These are phyloP conservation scores for Emydomyces testavorans DNA, from an alignment of 2,329 filamentous ascomycete species.

Conservation along the genomic window DNA sequence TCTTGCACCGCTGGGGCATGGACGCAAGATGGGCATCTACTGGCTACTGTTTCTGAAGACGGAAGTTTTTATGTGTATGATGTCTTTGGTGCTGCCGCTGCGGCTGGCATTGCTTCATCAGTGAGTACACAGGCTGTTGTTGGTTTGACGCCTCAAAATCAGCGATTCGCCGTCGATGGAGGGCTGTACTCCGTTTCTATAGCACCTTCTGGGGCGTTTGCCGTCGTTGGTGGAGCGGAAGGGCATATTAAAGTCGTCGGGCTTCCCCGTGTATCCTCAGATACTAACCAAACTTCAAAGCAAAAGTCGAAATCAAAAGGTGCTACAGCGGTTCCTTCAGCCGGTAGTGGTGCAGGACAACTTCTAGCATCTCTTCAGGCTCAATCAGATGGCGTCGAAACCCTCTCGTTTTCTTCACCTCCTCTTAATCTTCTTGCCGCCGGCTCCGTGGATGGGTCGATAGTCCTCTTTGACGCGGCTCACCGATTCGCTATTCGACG, in stretches of 20 bases:
- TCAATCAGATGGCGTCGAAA: constrained; percentile 69
- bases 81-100: constrained; percentile 67
- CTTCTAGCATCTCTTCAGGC: constrained; percentile 76
- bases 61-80: constrained; percentile 85
- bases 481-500: constrained; percentile 78
- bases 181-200: constrained; percentile 81
- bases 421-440: constrained; percentile 51
- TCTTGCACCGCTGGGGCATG: constrained; percentile 82
- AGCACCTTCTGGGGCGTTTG: constrained; percentile 64
- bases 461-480: constrained; percentile 76
- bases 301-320: constrained; percentile 42
- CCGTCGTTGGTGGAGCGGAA: constrained; percentile 77
- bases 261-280: constrained; percentile 52
- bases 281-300: constrained; percentile 36
- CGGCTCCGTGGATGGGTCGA: constrained; percentile 54
- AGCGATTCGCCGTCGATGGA: constrained; percentile 83
- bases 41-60: constrained; percentile 85
- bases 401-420: constrained; percentile 52
- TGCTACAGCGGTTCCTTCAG: constrained; percentile 34
- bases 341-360: constrained; percentile 50
- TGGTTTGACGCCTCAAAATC: constrained; percentile 65
- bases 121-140: constrained; percentile 56
- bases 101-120: constrained; percentile 46
- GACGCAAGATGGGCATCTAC: constrained; percentile 73
- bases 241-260: constrained; percentile 77